Conservation (phyloP, 2,329 filamentous ascomycete species). For the Coniella vitis region DNA sequence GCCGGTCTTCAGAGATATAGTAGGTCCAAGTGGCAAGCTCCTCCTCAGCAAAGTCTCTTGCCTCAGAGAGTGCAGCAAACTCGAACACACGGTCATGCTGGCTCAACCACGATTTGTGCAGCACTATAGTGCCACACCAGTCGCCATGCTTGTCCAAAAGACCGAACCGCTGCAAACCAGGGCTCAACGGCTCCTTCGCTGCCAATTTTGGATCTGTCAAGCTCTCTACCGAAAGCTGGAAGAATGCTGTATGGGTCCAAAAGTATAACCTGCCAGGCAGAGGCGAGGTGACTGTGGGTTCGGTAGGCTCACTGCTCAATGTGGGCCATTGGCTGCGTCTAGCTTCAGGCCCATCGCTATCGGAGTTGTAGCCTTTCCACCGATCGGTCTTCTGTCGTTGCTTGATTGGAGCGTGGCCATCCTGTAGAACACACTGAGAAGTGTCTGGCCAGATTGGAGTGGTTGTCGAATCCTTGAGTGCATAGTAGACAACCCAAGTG, state of each 20-base stretch:
- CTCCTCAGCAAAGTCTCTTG: not conserved
- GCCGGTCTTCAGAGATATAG: not conserved
- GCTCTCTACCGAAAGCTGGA: not conserved
- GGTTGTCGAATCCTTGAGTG: not conserved
- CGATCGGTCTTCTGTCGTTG: not conserved
- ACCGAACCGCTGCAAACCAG: not conserved
- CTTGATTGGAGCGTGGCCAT: not conserved
- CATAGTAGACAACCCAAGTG: constrained; percentile 1
- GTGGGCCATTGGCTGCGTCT: not conserved
- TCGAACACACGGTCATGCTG: not conserved
- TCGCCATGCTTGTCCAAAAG: not conserved
- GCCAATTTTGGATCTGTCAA: not conserved
- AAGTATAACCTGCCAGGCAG: not conserved
- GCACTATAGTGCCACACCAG: not conserved
- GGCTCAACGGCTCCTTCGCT: not conserved
- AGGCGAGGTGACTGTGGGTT: not conserved
- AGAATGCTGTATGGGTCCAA: constrained; percentile 1
- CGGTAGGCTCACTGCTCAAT: not conserved
- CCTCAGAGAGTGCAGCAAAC: constrained; percentile 1
- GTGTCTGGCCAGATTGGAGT: not conserved
- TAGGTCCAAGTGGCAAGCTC: not conserved
- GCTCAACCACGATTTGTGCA: not conserved
- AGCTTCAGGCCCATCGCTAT: not conserved
- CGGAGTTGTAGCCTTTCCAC: not conserved
- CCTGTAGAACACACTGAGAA: not conserved